These are phyloP conservation scores for Boletellus sp. DNA, from an alignment of 768 basidiomycete species.

Conservation along the genomic window DNA sequence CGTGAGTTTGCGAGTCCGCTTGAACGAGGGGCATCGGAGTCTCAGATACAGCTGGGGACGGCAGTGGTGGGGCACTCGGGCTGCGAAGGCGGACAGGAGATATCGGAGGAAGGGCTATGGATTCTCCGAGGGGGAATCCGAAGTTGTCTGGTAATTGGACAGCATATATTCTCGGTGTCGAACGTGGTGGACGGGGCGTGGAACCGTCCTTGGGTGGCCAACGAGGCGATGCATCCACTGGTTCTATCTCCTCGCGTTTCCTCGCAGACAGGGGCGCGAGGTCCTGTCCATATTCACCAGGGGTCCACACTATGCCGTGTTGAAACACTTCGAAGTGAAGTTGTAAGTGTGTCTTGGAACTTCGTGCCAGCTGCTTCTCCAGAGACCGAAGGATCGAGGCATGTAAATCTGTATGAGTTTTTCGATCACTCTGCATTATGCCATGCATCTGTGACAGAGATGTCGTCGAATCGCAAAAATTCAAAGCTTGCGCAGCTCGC, in stretches of 20 bases:
- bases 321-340: conserved; percentile 34
- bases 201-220: neutral
- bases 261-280: conserved; percentile 4
- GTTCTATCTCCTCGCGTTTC: neutral
- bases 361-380: conserved; percentile 7
- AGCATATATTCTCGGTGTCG: conserved; percentile 17
- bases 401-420: conserved; percentile 23
- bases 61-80: conserved; percentile 10
- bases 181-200: conserved; percentile 3
- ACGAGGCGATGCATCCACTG: neutral
- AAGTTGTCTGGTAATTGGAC: conserved; percentile 2
- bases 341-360: conserved; percentile 34
- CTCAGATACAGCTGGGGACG: conserved; percentile 18
- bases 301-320: conserved; percentile 25
- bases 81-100: conserved; percentile 20
- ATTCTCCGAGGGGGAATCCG: conserved; percentile 5
- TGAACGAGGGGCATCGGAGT: conserved; percentile 13
- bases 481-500: neutral
- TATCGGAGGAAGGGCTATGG: conserved; percentile 4
- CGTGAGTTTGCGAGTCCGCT: conserved; percentile 10
- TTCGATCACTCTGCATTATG: conserved; percentile 10
- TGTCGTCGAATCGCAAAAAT: neutral
- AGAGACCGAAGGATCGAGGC: conserved; percentile 6
- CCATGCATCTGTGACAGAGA: neutral
- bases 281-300: conserved; percentile 26